Conservation (phyloP, 768 basidiomycete genomes). For the Sporobolomyces roseus region DNA sequence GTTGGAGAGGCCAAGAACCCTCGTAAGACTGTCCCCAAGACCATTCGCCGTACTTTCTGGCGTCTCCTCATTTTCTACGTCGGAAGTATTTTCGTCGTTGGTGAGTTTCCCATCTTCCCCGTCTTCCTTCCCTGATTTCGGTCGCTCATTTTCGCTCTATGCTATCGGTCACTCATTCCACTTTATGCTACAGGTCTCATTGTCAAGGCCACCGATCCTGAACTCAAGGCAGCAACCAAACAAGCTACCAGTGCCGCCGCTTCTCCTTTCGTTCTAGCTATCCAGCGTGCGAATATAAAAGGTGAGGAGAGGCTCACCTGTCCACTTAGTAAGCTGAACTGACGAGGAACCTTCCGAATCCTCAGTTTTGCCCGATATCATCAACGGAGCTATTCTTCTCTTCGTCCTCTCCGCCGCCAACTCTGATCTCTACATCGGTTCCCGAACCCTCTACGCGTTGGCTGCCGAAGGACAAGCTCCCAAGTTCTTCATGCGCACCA, state of each 20-base stretch:
- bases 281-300: constrained; percentile 49
- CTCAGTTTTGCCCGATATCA: constrained; percentile 48
- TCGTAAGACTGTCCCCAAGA: constrained; percentile 53
- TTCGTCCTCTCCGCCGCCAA: constrained; percentile 44
- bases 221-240: constrained; percentile 52
- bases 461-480: constrained; percentile 50
- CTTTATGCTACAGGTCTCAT: no score
- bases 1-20: constrained; percentile 38
- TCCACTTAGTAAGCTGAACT: no score
- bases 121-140: not conserved
- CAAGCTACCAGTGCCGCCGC: constrained; percentile 30
- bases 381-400: constrained; percentile 49
- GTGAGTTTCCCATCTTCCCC: no score
- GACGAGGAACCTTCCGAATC: no score
- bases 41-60: constrained; percentile 64
- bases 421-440: constrained; percentile 45
- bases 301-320: no score
- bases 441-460: constrained; percentile 50
- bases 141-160: not conserved
- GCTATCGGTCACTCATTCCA: constrained; percentile 56
- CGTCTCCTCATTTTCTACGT: constrained; percentile 76
- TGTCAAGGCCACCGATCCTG: constrained; percentile 67
- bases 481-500: constrained; percentile 48
- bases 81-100: constrained; percentile 30
- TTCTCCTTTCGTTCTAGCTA: constrained; percentile 52